Evolutionary conservation across 2,329 filamentous ascomycete species (phyloP), one percentile per base, ranked within the genome.

Genomic region (Calonectria honghensis): DNA sequence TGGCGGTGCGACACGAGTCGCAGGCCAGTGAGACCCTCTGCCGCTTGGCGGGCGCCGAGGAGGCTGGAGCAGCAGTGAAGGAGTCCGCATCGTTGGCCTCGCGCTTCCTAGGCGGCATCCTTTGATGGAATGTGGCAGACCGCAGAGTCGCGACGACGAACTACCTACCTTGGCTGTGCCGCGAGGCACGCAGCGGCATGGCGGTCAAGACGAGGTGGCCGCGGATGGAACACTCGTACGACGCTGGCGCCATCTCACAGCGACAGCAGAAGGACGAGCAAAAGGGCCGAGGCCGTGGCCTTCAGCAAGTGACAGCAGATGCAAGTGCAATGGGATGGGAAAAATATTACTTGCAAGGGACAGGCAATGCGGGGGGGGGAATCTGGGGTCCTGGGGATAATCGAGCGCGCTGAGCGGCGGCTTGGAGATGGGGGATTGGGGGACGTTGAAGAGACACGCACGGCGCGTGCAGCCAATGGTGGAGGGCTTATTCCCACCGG

Each of bases 21-120:
- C 93, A 94, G 41, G 93, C 93, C 75, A 92, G 87, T 35, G 92
- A 94, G 10, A 94, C 92, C 73, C 93, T 87, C 78, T 92, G 92
- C 51, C 92, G 88, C 83, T 93, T 94, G 77, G 82, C 76, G 16
- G 81, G 78, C 37, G 79, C 75, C 63, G 80, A 72, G 24, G 77
- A 70, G 54, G 81, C 69, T 48, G 78, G 74, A 75, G 78, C 73
- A 75, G 78, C 73, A 63, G 74, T 79, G 75, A 70, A 73, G 64
- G 78, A 76, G 71, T 82, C 81, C 68, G 77, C 80, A 79, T 81
- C 79, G 64, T 74, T 73, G 50, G 67, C 72, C 61, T 79, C 77
- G 81, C 85, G 81, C 79, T 80, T 84, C 80, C 85, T 87, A 52
- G 84, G 81, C 67, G 86, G 83, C 86, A 88, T 88, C 52, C 72